Evolutionary conservation across 108 stramenopile genomes (phyloP).

Genomic region (Seminavis robusta): DNA sequence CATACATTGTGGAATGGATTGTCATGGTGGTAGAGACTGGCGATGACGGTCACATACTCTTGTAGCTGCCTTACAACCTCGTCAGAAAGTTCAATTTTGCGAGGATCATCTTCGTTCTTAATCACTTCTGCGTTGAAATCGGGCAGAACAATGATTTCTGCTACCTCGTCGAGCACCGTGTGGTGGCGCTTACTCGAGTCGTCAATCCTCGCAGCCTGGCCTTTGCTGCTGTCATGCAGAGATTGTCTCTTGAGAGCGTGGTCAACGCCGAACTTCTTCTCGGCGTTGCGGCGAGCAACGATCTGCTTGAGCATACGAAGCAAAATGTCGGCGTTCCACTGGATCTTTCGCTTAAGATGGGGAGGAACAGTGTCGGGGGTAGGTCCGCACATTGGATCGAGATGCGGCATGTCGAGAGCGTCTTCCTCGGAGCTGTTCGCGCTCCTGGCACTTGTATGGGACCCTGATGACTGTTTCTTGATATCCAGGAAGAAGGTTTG

Average conservation of each 20-base stretch:
- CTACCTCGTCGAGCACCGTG: conserved; percentile 11
- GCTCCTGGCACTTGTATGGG: too few relatives aligned
- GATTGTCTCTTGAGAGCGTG: background rate
- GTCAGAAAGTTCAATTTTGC: background rate
- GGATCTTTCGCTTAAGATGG: too few relatives aligned
- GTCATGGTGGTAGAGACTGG: conserved; percentile 44
- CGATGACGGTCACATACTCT: conserved; percentile 54
- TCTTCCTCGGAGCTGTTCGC: too few relatives aligned
- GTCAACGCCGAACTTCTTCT: background rate
- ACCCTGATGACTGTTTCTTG: too few relatives aligned
- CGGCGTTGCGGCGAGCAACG: background rate
- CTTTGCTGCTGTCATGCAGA: background rate
- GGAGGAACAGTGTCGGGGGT: too few relatives aligned
- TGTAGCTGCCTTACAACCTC: conserved; percentile 26
- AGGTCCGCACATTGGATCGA: background rate
- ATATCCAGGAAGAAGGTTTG: conserved; percentile 1
- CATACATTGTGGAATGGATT: conserved; percentile 65
- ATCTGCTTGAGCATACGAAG: background rate
- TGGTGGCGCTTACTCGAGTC: background rate
- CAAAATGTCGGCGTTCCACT: conserved; percentile 7
- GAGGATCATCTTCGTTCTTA: background rate
- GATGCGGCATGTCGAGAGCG: background rate
- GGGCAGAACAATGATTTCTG: conserved; percentile 18
- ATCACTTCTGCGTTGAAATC: conserved; percentile 11
- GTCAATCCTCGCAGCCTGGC: background rate